Conservation (phyloP, 208 protist genomes). For the Borovskyia barvae region DNA sequence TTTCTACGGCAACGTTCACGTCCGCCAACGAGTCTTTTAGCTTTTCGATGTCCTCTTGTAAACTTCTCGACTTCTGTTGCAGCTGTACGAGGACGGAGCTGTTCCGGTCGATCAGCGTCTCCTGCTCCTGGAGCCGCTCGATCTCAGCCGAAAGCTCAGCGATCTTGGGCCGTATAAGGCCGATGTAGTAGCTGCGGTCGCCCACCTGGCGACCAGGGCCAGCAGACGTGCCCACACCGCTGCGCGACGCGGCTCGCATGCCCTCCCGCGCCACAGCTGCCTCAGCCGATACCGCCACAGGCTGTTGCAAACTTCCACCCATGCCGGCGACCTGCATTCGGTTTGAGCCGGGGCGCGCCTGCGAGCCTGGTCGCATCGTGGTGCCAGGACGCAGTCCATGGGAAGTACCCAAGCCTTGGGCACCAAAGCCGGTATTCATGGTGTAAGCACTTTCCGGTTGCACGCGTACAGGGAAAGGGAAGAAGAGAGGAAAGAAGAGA, state of each 20-base stretch:
- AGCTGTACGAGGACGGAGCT: slow-evolving; percentile 68
- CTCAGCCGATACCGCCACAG: slow-evolving; percentile 59
- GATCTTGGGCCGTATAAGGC: slow-evolving; percentile 85
- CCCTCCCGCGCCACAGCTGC: slow-evolving; percentile 80
- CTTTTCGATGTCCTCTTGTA: slow-evolving; percentile 74
- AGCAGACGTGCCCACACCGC: slow-evolving; percentile 57
- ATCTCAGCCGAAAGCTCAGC: slow-evolving; percentile 86
- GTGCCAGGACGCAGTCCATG: slow-evolving; percentile 64
- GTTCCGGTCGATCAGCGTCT: slow-evolving; percentile 80
- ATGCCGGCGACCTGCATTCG: slow-evolving; percentile 69
- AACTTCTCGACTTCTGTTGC: slow-evolving; percentile 65
- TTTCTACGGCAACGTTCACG: slow-evolving; percentile 57
- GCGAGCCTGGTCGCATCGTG: slow-evolving; percentile 68
- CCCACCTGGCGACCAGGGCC: slow-evolving; percentile 86
- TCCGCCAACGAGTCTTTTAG: slow-evolving; percentile 80
- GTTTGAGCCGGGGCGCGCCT: slow-evolving; percentile 64
- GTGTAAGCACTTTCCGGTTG: background rate
- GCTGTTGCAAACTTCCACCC: slow-evolving; percentile 80
- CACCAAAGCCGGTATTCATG: slow-evolving; percentile 19
- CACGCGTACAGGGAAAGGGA: background rate
- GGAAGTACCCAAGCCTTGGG: slow-evolving; percentile 21
- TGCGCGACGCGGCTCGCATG: slow-evolving; percentile 76
- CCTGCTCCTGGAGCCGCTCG: slow-evolving; percentile 82
- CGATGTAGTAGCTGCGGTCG: slow-evolving; percentile 90
- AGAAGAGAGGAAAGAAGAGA: slow-evolving; percentile 4